phyloP scores from a whole-genome alignment of 83 land plant species.

The Picea abies region DNA sequence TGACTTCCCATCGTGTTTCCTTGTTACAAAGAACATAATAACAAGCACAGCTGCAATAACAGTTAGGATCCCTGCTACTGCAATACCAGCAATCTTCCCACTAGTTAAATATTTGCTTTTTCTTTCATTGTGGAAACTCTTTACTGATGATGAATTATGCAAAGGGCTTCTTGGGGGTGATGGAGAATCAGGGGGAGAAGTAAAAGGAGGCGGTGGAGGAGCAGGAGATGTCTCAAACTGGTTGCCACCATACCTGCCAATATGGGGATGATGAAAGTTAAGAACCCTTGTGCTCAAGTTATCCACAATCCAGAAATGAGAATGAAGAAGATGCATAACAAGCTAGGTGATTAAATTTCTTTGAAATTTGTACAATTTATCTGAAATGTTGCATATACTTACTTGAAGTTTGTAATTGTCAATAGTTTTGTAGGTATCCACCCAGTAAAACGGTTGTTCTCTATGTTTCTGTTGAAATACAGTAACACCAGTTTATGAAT shows the following conservation, averaged over 20 bases:
- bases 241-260: conserved; percentile 78
- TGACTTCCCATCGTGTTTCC: conserved; percentile 25
- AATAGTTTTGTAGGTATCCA: conserved; percentile 66
- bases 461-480: conserved; percentile 55
- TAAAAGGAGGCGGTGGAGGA: conserved; percentile 49
- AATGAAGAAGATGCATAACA: not conserved
- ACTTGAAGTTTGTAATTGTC: conserved; percentile 75
- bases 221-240: conserved; percentile 73
- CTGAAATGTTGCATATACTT: not conserved
- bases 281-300: not conserved
- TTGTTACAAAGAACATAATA: conserved; percentile 34
- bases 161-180: conserved; percentile 19
- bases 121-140: not conserved
- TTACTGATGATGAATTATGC: conserved; percentile 14
- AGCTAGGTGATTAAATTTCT: conserved; percentile 2
- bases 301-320: not conserved
- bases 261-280: not conserved
- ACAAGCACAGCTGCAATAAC: conserved; percentile 32
- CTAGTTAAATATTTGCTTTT: conserved; percentile 29
- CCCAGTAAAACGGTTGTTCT: conserved; percentile 80
- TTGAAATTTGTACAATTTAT: not conserved
- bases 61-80: conserved; percentile 29
- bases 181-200: conserved; percentile 20
- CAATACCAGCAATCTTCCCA: conserved; percentile 41
- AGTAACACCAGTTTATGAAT: conserved; percentile 5